Percentiles rank a stretch among this genome's conserved stretches.
These are phyloP conservation scores for Globisporangium nunn DNA, from an alignment of 352 stramenopile genomes.

Conservation along the genomic window DNA sequence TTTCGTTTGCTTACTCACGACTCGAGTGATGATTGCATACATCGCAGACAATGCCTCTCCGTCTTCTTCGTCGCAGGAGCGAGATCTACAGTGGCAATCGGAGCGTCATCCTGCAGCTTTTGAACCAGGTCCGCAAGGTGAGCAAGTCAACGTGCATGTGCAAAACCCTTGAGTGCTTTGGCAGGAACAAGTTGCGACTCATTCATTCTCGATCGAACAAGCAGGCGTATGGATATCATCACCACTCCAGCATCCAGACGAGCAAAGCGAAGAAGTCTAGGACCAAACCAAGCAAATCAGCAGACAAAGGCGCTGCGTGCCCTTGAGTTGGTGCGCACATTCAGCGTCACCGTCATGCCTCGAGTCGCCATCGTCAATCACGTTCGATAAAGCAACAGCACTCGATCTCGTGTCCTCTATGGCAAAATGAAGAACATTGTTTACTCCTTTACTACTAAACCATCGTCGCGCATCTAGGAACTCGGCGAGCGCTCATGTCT, in stretches of 20 bases:
- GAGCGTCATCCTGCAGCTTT: constrained; percentile 27
- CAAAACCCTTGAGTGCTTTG: not conserved
- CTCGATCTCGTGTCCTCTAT: not conserved
- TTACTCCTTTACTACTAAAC: not conserved
- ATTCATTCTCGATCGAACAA: not conserved
- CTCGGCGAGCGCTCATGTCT: constrained; percentile 42
- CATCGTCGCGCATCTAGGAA: not conserved
- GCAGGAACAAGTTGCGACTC: not conserved
- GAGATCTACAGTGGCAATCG: constrained; percentile 31
- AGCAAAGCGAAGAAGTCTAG: not conserved
- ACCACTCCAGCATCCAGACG: not conserved
- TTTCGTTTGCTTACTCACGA: not conserved
- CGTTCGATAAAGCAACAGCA: too few species aligned
- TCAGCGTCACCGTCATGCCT: too few species aligned
- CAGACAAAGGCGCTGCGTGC: not conserved
- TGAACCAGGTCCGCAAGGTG: constrained; percentile 42
- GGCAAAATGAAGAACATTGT: not conserved
- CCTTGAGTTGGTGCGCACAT: not conserved
- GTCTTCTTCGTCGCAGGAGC: constrained; percentile 32
- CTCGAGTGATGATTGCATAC: not conserved
- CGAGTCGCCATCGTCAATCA: too few species aligned
- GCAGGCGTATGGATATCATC: not conserved
- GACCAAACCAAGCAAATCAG: not conserved
- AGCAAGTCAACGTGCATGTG: not conserved
- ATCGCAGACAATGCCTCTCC: constrained; percentile 38